phyloP scores from a whole-genome alignment of 345 rosid genomes.

The Citrus hindsii region DNA sequence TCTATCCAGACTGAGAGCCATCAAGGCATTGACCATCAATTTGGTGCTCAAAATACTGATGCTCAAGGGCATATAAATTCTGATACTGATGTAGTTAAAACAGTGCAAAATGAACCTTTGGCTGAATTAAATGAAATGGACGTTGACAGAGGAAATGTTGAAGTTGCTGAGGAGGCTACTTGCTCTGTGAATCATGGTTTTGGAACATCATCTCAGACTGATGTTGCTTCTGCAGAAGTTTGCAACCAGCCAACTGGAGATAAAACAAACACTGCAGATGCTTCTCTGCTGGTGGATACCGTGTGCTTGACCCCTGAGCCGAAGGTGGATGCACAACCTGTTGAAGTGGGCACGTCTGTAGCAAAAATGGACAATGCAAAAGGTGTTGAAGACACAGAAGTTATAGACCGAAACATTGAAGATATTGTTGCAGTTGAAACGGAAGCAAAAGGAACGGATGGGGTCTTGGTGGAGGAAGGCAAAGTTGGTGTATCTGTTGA shows the following conservation, averaged over 20 bases:
- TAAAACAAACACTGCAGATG: conserved; percentile 22
- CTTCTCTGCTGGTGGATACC: conserved; percentile 23
- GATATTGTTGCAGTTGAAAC: conserved; percentile 26
- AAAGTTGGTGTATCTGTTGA: conserved; percentile 33
- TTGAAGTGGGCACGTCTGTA: conserved; percentile 15
- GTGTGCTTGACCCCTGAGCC: conserved; percentile 19
- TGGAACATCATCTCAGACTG: conserved; percentile 11
- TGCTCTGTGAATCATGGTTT: conserved; percentile 22
- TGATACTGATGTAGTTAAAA: conserved; percentile 18
- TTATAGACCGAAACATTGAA: conserved; percentile 24
- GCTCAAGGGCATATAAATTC: conserved; percentile 24
- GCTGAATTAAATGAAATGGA: conserved; percentile 44
- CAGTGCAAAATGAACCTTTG: conserved; percentile 36
- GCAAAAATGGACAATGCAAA: conserved; percentile 24
- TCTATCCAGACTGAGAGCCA: conserved; percentile 17
- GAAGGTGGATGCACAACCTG: conserved; percentile 14
- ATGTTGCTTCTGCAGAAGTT: conserved; percentile 14
- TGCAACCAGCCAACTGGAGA: conserved; percentile 26
- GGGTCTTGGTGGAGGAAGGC: conserved; percentile 34
- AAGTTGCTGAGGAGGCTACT: conserved; percentile 42
- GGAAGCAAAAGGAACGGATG: conserved; percentile 30
- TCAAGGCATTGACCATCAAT: conserved; percentile 21
- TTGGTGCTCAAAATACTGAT: conserved; percentile 13
- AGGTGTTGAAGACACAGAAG: conserved; percentile 26
- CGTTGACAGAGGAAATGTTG: conserved; percentile 31